Conservation (phyloP, 768 basidiomycete genomes). For the Leccinum rimulosum region DNA sequence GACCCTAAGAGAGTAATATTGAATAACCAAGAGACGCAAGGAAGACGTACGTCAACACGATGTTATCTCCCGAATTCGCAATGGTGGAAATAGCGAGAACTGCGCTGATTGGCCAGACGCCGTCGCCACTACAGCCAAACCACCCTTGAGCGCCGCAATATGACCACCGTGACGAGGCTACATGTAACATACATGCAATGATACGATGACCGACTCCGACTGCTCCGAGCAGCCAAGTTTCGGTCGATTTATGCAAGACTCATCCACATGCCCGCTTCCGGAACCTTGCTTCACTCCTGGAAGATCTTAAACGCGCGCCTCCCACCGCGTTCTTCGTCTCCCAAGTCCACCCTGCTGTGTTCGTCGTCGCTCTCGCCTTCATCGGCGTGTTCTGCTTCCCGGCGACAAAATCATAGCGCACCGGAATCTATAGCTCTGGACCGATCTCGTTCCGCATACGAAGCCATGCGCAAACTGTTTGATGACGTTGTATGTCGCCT, state of each 20-base stretch:
- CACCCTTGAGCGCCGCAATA: conserved; percentile 63
- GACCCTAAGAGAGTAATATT: background rate
- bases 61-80: conserved; percentile 61
- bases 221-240: background rate
- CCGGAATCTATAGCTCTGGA: conserved; percentile 66
- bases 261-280: conserved; percentile 77
- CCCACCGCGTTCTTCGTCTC: conserved; percentile 45
- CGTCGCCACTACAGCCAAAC: conserved; percentile 53
- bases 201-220: background rate
- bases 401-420: conserved; percentile 52
- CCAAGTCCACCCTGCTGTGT: conserved; percentile 14
- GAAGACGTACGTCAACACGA: conserved; percentile 44
- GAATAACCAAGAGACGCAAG: background rate
- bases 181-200: background rate
- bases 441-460: conserved; percentile 69
- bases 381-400: conserved; percentile 49
- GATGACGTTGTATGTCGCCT: conserved; percentile 35
- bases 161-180: conserved; percentile 24
- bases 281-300: conserved; percentile 64
- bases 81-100: conserved; percentile 56
- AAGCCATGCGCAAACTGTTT: conserved; percentile 52
- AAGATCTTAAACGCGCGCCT: conserved; percentile 66
- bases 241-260: conserved; percentile 52
- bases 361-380: conserved; percentile 33
- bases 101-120: conserved; percentile 64